phyloP scores from a whole-genome alignment of 2,329 filamentous ascomycete species.

The Esteya vermicola region DNA sequence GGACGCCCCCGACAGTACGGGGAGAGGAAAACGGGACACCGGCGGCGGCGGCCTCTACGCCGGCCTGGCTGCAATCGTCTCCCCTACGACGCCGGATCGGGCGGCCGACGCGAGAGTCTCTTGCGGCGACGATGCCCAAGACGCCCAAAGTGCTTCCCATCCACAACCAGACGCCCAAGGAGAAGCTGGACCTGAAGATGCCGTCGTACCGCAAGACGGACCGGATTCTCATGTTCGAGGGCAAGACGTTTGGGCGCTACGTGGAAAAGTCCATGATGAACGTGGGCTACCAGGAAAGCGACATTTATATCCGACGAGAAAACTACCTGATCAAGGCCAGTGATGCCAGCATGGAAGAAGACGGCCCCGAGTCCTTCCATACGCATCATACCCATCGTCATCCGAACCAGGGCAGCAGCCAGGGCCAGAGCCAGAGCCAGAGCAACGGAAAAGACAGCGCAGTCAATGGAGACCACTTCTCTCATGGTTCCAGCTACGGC shows the following conservation, averaged over 20 bases:
- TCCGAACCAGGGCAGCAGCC: too few species aligned
- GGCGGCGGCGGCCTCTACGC: background rate
- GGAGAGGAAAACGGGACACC: too few species aligned
- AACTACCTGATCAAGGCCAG: conserved; percentile 52
- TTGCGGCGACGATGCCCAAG: conserved; percentile 26
- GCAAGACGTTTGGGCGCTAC: conserved; percentile 76
- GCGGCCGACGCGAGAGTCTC: conserved; percentile 32
- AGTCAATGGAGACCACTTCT: too few species aligned
- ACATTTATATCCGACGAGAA: conserved; percentile 70
- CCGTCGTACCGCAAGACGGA: conserved; percentile 65
- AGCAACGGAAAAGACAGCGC: too few species aligned
- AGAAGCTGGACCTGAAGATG: conserved; percentile 62
- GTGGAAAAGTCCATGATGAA: conserved; percentile 95
- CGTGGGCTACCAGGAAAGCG: conserved; percentile 89
- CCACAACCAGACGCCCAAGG: conserved; percentile 65
- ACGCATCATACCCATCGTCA: too few species aligned
- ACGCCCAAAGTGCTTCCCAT: conserved; percentile 58
- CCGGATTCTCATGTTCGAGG: conserved; percentile 68
- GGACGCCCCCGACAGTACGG: too few species aligned
- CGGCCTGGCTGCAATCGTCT: conserved; percentile 4
- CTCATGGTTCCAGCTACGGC: too few species aligned
- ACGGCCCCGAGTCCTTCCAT: too few species aligned
- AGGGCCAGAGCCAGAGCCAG: too few species aligned
- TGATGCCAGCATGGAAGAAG: conserved; percentile 45
- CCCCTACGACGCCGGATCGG: conserved; percentile 20